A percentile compares a stretch with the other conserved stretches of the same genome.
These are phyloP conservation scores for Apophysomyces variabilis DNA, from an alignment of 371 early-diverging fungal species.

Conservation along the genomic window DNA sequence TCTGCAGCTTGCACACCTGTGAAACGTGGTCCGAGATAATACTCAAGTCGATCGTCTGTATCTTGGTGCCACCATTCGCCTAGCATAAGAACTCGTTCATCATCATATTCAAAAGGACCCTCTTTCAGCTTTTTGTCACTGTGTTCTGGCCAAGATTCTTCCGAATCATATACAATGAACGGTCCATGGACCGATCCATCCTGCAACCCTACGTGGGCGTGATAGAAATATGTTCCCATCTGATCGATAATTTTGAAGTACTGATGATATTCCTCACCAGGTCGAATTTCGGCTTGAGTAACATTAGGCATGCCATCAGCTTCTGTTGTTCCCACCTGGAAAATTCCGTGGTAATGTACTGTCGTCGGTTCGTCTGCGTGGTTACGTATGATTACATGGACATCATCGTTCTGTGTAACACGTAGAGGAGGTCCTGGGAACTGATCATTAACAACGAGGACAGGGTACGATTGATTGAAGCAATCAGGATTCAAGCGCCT, in stretches of 20 bases:
- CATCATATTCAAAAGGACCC: constrained; percentile 46
- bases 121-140: constrained; percentile 20
- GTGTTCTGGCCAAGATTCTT: constrained; percentile 28
- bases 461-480: constrained; percentile 13
- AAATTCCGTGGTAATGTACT: constrained; percentile 52
- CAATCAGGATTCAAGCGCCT: constrained; percentile 37
- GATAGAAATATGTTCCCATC: constrained; percentile 52
- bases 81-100: constrained; percentile 45
- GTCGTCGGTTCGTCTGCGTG: constrained; percentile 6
- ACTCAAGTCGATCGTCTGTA: constrained; percentile 20
- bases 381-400: constrained; percentile 42
- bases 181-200: constrained; percentile 43
- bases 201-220: constrained; percentile 50
- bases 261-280: constrained; percentile 35
- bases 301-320: constrained; percentile 52
- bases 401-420: constrained; percentile 35
- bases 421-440: constrained; percentile 47
- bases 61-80: constrained; percentile 53
- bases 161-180: constrained; percentile 48
- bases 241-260: constrained; percentile 38
- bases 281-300: constrained; percentile 41
- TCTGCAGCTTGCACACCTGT: constrained; percentile 36
- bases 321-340: constrained; percentile 38
- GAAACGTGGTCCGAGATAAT: constrained; percentile 30
- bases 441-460: constrained; percentile 41